Base-by-base conservation (phyloP, 2,329 filamentous ascomycete species). In the Endoconidiophora laricicola region DNA sequence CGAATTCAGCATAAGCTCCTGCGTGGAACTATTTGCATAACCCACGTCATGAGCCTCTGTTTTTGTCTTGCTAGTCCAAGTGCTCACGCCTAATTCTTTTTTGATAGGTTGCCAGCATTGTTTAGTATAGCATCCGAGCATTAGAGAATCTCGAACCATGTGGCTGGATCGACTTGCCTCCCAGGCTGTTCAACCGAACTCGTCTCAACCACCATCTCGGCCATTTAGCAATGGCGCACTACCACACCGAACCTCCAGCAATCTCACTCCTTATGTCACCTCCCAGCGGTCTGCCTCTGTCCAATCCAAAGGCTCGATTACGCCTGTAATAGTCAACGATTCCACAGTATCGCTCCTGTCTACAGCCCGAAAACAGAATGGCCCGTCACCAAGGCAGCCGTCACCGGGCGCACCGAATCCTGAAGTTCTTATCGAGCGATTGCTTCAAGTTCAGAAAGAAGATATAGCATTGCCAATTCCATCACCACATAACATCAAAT, bases 151-250 rank as follows among this genome's bases (percentile, higher is more conserved):
- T 20, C 12, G 16, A 46, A 24, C 54, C 59, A 94, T 94, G 86
- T 94, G 87, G 87, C 78, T 93, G 61, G 87, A 94, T 69, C 82
- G 87, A 63, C 78, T 94, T 56, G 81, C 83, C 56, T 79, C 74
- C 58, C 80, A 83, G 64, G 74, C 79, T 52, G 78, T 56, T 55
- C 52, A 54, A 43, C 46, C 49, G 44, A 29, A 44, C 76, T 62
- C 69, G 77, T 76, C 51, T 72, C 75, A 55, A 77, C 78, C 48
- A 38, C 44, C 44, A 50, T 53, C 52, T 14, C 44, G 52, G 24
- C 48, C 52, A n/a, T 49, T 47, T 22, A 48, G 36, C 46, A 83
- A 78, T 60, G 87, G 86, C 55, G 83, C 85, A 44, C 73, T 79
- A 24, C 74, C 78, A 39, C 75, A 76, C 56, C 73, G 82, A 61